These are phyloP conservation scores for Mimosa pudica DNA, from an alignment of 306 rosid species.

Conservation along the genomic window DNA sequence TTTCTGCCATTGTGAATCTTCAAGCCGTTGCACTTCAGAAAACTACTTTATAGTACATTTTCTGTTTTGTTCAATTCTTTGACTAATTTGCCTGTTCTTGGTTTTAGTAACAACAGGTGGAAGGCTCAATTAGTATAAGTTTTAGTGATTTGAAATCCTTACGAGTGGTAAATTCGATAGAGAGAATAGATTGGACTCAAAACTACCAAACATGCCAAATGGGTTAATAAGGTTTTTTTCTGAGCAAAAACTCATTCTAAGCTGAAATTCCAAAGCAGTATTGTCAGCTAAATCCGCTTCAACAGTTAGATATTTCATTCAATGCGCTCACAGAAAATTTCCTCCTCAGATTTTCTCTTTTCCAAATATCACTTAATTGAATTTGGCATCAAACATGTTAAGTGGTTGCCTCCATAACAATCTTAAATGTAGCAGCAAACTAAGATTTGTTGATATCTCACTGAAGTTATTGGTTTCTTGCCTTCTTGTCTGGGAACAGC, in stretches of 20 bases:
- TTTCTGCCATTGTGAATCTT: slow-evolving; percentile 70
- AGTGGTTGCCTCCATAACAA: slow-evolving; percentile 53
- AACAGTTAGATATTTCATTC: slow-evolving; percentile 76
- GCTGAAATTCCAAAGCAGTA: slow-evolving; percentile 81
- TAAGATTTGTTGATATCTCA: slow-evolving; percentile 69
- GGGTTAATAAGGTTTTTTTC: slow-evolving; percentile 1
- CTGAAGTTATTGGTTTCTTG: slow-evolving; percentile 58
- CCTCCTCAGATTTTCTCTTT: slow-evolving; percentile 64
- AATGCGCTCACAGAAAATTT: slow-evolving; percentile 63
- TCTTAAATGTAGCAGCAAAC: slow-evolving; percentile 58
- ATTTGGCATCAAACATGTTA: slow-evolving; percentile 71
- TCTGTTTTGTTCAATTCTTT: slow-evolving; percentile 65
- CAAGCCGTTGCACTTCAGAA: slow-evolving; percentile 61
- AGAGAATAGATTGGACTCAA: background rate
- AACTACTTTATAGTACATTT: slow-evolving; percentile 71
- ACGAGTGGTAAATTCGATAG: slow-evolving; percentile 17
- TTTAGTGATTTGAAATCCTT: slow-evolving; percentile 54
- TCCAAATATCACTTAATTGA: slow-evolving; percentile 70
- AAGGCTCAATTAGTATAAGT: slow-evolving; percentile 64
- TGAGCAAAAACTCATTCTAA: slow-evolving; percentile 61
- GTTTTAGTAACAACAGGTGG: slow-evolving; percentile 67
- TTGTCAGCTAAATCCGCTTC: slow-evolving; percentile 56
- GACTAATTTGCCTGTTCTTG: slow-evolving; percentile 53
- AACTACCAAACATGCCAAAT: background rate
- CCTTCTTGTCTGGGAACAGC: slow-evolving; percentile 65